Evolutionary conservation across 148 eudicot genomes (phyloP).

Genomic region (Vaccinium corymbosum): DNA sequence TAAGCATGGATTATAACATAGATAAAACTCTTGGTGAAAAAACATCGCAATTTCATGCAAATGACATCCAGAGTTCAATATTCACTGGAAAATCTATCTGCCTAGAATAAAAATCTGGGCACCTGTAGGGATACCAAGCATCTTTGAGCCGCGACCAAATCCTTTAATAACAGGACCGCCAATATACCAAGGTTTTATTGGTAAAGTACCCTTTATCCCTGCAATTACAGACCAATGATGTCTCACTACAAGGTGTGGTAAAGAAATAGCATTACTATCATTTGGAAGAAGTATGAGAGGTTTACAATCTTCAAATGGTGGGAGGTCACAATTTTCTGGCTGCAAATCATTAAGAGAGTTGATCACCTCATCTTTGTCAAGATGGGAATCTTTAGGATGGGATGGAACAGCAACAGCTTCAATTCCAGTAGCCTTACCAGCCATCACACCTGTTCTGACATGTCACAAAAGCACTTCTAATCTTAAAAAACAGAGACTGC

Average conservation of each 20-base stretch:
- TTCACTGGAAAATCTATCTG: neutral
- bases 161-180: constrained; percentile 96
- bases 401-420: constrained; percentile 86
- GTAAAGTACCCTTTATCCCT: constrained; percentile 84
- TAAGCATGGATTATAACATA: neutral
- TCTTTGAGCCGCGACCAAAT: constrained; percentile 92
- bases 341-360: constrained; percentile 73
- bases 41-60: neutral
- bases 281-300: constrained; percentile 15
- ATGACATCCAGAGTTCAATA: neutral
- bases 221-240: constrained; percentile 19
- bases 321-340: constrained; percentile 80
- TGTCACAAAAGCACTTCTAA: neutral
- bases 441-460: constrained; percentile 73
- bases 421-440: constrained; percentile 92
- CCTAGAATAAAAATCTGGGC: neutral
- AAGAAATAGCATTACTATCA: neutral
- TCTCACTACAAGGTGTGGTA: neutral
- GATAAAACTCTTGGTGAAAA: neutral
- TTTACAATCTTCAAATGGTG: constrained; percentile 84
- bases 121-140: constrained; percentile 99
- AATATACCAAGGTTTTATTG: constrained; percentile 80
- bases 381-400: constrained; percentile 63
- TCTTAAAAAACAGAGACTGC: neutral
- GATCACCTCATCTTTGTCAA: constrained; percentile 65